Percentiles rank a stretch among this genome's conserved stretches.
phyloP scores from a whole-genome alignment of 352 stramenopile genomes.

The Aphanomyces invadans region DNA sequence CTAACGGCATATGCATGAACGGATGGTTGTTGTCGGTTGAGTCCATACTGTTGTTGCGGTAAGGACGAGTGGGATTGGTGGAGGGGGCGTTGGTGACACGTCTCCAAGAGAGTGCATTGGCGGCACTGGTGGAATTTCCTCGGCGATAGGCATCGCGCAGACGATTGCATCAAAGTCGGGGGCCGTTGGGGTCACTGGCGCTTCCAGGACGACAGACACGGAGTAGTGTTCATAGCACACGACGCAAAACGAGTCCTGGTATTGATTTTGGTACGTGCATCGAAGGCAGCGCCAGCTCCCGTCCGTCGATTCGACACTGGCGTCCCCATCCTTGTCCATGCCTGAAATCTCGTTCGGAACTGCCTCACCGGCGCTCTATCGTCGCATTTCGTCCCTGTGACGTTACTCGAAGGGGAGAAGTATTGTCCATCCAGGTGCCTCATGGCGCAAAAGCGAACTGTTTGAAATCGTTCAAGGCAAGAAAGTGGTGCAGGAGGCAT shows the following conservation, averaged over 20 bases:
- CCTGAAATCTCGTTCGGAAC: not conserved
- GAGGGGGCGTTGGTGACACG: too few relatives aligned
- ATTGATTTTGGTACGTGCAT: conserved; percentile 3
- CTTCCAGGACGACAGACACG: not conserved
- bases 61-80: too few relatives aligned
- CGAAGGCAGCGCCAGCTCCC: not conserved
- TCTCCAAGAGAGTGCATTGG: not conserved
- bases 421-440: too few relatives aligned
- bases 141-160: not conserved
- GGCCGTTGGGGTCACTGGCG: not conserved
- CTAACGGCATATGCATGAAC: not conserved
- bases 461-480: too few relatives aligned
- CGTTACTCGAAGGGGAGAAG: too few relatives aligned
- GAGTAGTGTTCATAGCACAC: conserved; percentile 24
- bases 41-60: too few relatives aligned
- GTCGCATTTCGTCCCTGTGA: too few relatives aligned
- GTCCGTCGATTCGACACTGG: not conserved
- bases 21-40: too few relatives aligned
- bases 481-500: too few relatives aligned
- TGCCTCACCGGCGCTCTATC: not conserved
- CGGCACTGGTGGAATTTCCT: not conserved
- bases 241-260: conserved; percentile 23
- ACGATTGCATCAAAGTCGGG: conserved; percentile 12
- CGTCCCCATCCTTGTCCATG: not conserved
- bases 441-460: too few relatives aligned